These are phyloP conservation scores for Mortierella sp. DNA, from an alignment of 371 early-diverging fungal genomes.

Conservation along the genomic window DNA sequence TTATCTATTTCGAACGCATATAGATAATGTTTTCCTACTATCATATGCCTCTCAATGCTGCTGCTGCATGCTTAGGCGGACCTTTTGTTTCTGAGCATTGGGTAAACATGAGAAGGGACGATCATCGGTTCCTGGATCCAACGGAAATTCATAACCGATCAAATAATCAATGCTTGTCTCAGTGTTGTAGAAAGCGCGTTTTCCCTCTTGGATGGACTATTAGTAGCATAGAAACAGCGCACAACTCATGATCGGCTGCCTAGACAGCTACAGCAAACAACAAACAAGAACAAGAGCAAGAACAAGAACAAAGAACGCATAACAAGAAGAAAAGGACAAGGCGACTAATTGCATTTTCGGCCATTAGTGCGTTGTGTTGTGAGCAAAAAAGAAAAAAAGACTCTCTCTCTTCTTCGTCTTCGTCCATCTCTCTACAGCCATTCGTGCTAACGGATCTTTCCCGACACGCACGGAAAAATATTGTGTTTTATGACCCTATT, in stretches of 20 bases:
- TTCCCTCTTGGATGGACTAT: not conserved
- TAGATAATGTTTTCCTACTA: not conserved
- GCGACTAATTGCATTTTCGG: slow-evolving; percentile 6
- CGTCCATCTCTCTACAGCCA: not conserved
- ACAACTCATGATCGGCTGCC: not conserved
- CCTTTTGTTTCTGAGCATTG: slow-evolving; percentile 6
- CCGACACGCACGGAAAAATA: not conserved
- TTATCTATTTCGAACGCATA: slow-evolving; percentile 4
- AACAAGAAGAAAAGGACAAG: not conserved
- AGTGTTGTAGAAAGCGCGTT: not conserved
- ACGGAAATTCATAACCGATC: not conserved
- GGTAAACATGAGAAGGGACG: not conserved
- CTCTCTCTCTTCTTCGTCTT: no score
- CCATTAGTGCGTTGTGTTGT: not conserved
- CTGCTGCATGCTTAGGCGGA: slow-evolving; percentile 1
- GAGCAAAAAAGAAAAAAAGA: not conserved
- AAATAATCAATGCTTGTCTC: no score
- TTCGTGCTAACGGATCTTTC: not conserved
- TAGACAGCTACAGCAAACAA: not conserved
- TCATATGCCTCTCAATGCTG: not conserved
- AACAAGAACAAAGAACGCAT: not conserved
- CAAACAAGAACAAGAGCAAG: not conserved
- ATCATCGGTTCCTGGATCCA: not conserved
- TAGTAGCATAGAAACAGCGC: no score
- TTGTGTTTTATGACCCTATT: not conserved